These are phyloP conservation scores for Aspergillus spinulosporus DNA, from an alignment of 2,329 filamentous ascomycete genomes.

Conservation along the genomic window DNA sequence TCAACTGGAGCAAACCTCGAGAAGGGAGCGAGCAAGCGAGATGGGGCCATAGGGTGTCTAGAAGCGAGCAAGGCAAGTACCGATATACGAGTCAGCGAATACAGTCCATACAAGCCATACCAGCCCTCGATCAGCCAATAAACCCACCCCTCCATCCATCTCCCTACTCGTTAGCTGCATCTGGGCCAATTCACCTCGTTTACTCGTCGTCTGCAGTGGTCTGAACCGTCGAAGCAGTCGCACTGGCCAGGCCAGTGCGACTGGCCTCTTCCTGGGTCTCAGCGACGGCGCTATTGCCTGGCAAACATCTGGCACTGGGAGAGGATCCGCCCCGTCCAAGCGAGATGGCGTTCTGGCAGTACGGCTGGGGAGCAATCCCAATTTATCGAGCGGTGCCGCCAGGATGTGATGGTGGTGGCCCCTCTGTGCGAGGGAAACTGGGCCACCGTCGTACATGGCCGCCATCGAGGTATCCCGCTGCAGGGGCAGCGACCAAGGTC, in stretches of 20 bases:
- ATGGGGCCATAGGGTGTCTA: neutral
- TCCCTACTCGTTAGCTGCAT: neutral
- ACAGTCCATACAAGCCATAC: too few species aligned
- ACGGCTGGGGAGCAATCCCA: neutral
- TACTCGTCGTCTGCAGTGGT: conserved; percentile 8
- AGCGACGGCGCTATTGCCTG: neutral
- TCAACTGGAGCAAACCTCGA: neutral
- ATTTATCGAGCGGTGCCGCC: neutral
- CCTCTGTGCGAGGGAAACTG: neutral
- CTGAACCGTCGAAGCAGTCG: too few species aligned
- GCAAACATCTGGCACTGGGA: neutral
- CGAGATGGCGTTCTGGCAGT: neutral
- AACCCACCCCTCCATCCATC: too few species aligned
- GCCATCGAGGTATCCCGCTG: neutral
- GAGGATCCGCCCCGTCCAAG: neutral
- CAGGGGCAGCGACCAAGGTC: neutral
- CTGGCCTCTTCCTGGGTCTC: too few species aligned
- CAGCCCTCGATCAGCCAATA: too few species aligned
- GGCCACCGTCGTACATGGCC: neutral
- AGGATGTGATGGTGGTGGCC: neutral
- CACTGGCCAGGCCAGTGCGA: too few species aligned
- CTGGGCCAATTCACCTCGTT: neutral
- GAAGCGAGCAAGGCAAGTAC: too few species aligned
- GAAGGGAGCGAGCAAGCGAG: neutral
- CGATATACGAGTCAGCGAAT: too few species aligned